phyloP scores from a whole-genome alignment of 331 rosid species.

The Acacia concinna region DNA sequence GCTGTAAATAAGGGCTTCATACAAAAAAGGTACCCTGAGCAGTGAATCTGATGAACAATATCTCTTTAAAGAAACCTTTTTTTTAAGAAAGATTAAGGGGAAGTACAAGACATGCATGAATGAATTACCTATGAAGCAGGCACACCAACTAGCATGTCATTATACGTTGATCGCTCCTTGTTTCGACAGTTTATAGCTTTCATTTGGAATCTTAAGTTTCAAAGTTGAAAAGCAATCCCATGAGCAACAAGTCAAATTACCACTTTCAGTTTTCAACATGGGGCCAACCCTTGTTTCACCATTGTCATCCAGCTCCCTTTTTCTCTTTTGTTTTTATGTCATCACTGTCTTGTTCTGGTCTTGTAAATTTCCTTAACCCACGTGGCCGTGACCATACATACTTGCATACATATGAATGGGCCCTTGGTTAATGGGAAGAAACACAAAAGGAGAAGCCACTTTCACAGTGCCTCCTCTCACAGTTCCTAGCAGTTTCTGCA shows the following conservation, averaged over 20 bases:
- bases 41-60: neutral
- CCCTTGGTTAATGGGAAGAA: neutral
- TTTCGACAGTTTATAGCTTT: neutral
- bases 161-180: neutral
- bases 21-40: neutral
- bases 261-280: neutral
- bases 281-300: neutral
- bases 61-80: neutral
- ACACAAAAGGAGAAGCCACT: neutral
- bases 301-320: neutral
- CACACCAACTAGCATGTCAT: neutral
- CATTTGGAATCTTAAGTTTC: neutral
- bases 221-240: neutral
- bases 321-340: neutral
- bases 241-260: neutral
- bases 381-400: neutral
- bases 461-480: neutral
- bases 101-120: neutral
- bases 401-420: no score
- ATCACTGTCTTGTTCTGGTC: neutral
- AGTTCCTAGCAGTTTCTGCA: no score
- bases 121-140: neutral
- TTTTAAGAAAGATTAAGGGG: neutral
- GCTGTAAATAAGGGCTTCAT: neutral
- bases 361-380: neutral